phyloP scores from a whole-genome alignment of 345 rosid species.

The Lenwebbia sp. region DNA sequence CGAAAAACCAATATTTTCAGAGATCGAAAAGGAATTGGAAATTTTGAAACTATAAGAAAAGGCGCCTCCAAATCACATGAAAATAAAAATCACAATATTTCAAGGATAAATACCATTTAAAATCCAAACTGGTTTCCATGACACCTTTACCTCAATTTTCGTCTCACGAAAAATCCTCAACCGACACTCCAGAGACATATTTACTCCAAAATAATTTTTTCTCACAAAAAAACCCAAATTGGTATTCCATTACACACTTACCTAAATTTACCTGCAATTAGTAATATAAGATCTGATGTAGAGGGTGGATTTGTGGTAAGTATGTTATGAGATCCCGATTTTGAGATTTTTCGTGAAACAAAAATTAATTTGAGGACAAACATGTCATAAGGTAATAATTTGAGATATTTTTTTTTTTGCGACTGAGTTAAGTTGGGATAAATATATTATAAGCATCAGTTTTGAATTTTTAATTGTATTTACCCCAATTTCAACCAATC shows the following conservation, averaged over 20 bases:
- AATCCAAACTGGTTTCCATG: background rate
- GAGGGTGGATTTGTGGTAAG: no score
- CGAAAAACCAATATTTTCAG: fast-evolving
- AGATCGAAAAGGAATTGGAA: background rate
- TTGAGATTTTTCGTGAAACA: no score
- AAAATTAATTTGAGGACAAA: no score
- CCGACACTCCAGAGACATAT: background rate
- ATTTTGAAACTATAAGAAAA: background rate
- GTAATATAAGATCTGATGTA: no score
- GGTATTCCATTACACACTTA: background rate
- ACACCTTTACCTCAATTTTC: background rate
- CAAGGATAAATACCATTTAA: background rate
- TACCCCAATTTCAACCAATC: background rate
- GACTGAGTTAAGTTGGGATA: no score
- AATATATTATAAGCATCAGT: fast-evolving
- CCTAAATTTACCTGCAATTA: no score
- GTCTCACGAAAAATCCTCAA: background rate
- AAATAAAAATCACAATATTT: background rate
- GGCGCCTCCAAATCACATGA: fast-evolving
- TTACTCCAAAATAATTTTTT: background rate
- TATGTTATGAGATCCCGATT: no score
- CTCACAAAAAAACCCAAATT: background rate
- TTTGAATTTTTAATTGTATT: background rate
- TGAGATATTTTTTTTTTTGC: no score
- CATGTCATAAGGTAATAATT: no score